A percentile compares a stretch with the other conserved stretches of the same genome.
These are phyloP conservation scores for Hanseniaspora clermontiae DNA, from an alignment of 805 yeast genomes.

Conservation along the genomic window DNA sequence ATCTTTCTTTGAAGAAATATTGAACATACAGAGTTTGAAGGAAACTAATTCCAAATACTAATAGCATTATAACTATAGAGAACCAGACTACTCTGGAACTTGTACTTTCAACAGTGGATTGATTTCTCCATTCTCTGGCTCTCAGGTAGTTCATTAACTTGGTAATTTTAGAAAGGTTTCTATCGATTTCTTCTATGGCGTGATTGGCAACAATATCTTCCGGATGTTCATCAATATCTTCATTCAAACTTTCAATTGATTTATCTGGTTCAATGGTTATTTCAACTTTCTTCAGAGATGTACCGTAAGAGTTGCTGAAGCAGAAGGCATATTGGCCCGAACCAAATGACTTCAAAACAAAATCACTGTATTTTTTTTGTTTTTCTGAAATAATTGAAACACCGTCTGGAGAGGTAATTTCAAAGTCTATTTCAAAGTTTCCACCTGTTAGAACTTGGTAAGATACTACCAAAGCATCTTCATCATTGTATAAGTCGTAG, in stretches of 20 bases:
- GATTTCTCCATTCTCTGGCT: conserved; percentile 94
- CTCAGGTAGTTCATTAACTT: conserved; percentile 71
- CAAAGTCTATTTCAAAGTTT: conserved; percentile 52
- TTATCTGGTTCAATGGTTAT: conserved; percentile 45
- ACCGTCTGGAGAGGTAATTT: conserved; percentile 44
- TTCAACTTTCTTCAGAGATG: conserved; percentile 53
- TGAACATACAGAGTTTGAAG: conserved; percentile 74
- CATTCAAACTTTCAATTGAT: conserved; percentile 25
- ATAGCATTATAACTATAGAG: conserved; percentile 53
- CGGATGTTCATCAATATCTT: conserved; percentile 36
- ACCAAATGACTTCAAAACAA: conserved; percentile 43
- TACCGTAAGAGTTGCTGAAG: conserved; percentile 51
- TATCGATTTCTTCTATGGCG: conserved; percentile 46
- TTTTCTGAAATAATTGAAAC: conserved; percentile 36
- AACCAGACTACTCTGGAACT: conserved; percentile 67
- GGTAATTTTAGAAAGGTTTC: conserved; percentile 44
- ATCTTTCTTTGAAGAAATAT: conserved; percentile 52
- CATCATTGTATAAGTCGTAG: conserved; percentile 27
- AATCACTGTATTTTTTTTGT: conserved; percentile 54
- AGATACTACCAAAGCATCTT: conserved; percentile 31
- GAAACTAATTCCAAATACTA: conserved; percentile 66
- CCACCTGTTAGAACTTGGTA: conserved; percentile 54
- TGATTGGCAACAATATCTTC: conserved; percentile 40
- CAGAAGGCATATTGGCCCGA: conserved; percentile 56
- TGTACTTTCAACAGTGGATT: conserved; percentile 75